phyloP scores from a whole-genome alignment of 805 yeast species.

The Metschnikowia drakensbergensis region DNA sequence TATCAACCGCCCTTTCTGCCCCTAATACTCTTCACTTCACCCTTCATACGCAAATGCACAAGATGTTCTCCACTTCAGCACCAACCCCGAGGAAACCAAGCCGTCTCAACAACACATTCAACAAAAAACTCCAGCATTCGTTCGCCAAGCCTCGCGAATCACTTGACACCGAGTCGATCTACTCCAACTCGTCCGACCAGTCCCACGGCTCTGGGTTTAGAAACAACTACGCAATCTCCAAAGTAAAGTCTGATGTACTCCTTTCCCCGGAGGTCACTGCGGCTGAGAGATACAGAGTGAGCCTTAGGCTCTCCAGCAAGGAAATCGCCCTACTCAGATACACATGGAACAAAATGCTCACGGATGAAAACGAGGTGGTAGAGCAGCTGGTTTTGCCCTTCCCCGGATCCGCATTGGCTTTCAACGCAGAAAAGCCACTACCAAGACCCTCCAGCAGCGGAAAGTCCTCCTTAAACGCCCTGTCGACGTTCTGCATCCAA shows the following conservation, averaged over 20 bases:
- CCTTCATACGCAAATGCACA: background rate
- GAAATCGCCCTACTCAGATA: constrained; percentile 45
- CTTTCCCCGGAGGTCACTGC: constrained; percentile 20
- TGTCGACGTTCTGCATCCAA: constrained; percentile 68
- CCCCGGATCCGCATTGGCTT: constrained; percentile 14
- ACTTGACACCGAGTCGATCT: constrained; percentile 1
- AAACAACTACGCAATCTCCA: constrained; percentile 24
- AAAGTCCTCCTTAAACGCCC: constrained; percentile 21
- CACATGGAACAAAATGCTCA: constrained; percentile 39
- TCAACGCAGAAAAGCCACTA: constrained; percentile 11
- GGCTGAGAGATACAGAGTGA: constrained; percentile 19
- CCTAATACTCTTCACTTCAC: background rate
- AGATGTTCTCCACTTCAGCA: background rate
- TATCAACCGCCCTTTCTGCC: background rate
- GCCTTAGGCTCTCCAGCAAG: constrained; percentile 16
- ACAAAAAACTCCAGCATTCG: background rate
- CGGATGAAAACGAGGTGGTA: constrained; percentile 30
- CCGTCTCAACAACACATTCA: constrained; percentile 1
- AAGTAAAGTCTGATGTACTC: constrained; percentile 23
- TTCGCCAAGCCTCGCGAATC: background rate
- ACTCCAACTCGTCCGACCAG: background rate
- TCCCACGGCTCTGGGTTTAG: constrained; percentile 4
- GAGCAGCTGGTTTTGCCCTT: constrained; percentile 12
- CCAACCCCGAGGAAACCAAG: background rate
- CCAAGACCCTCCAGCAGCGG: constrained; percentile 13